Evolutionary conservation across 1,139 yeast species (phyloP), one percentile per base, ranked within the genome.

Genomic region (Lodderomyces pseudojiufengensis): DNA sequence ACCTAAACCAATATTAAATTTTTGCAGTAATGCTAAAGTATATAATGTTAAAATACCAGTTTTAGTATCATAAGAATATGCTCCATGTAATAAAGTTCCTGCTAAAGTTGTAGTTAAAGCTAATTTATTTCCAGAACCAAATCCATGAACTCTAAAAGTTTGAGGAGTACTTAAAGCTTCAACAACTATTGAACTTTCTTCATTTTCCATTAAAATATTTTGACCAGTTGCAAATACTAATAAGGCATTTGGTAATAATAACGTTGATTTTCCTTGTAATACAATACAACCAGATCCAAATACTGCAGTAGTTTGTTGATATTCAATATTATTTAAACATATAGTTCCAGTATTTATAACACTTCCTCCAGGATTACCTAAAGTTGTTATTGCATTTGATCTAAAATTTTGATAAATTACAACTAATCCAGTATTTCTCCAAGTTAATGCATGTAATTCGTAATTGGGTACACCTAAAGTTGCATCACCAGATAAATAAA

Each of bases 311-410:
- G 54, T 36, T 40, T 58, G 63, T 27, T 42, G 44, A 36, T 54
- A 59, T n/a, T 39, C 47, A 30, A 48, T 45, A 35, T 57, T 53
- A 25, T 44, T 40, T 31, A 61, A 48, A 51, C 66, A 61, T 34
- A 61, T 59, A 27, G 56, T 52, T 42, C 65, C 65, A 28, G 46
- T 46, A 37, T 61, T 61, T 15, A 45, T 46, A 25, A 64, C 50
- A 15, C 47, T 34, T 7, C 41, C 38, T n/a, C 31, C 22, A 9
- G 50, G 31, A 25, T 45, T 38, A 24, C 65, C 64, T 18, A 58
- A 49, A 11, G 44, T 41, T 25, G 50, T 48, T 9, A 39, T 35
- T 4, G 55, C 55, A n/a, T 43, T 25, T 22, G 46, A 33, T 44
- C 59, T 53, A 5, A 43, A 28, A 6, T 41, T 36, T 38, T 54